Evolutionary conservation across 2,329 filamentous ascomycete species (phyloP), one percentile per base, ranked within the genome.

Genomic region (Sporothrix dimorphospora): DNA sequence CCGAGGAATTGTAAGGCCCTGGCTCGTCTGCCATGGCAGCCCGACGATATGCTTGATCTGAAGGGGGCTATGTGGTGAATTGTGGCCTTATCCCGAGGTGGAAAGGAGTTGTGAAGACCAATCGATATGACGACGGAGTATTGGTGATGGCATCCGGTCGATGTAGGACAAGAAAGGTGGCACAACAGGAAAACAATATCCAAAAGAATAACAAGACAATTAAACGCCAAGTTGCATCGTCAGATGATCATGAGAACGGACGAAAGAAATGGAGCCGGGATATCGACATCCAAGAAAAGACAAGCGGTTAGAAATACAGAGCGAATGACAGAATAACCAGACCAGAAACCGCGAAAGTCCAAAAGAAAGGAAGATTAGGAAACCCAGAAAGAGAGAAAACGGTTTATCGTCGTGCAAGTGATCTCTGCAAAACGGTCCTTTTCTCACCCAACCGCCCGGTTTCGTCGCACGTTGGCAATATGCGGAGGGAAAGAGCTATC

Each of bases 1-100:
- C 85, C 42, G 81, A 81, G 71, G 79, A 79, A 78, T 92, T 89
- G 79, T 93, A 93, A 75, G 21, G 11, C 24, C n/a, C 49, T 8
- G 21, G 16, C n/a, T 42, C 4, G 40, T 21, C 59, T 16, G 71
- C 57, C 71, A 70, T 72, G 0, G 38, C 14, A n/a, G 38, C 11
- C 53, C 6, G 14, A n/a, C 19, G 19, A 51, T 59, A 27, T 57
- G 16, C 6, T 42, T 34, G 21, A 16, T 12, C 42, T 14, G 12
- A 12, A 38, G 11, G 38, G 9, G 4, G 38, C 14, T 65, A 2
- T 38, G 2, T 49, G 63, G 24, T n/a, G 42, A n/a, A 34, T 4
- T n/a, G 14, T 24, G 40, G 24, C 19, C 53, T 9, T 40, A 27
- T 70, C 40, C 40, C 12, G 9, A 2, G 14, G 9, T n/a, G 21